phyloP scores from a whole-genome alignment of 1,284 basidiomycete species.

The Xerocomus amazonicus region DNA sequence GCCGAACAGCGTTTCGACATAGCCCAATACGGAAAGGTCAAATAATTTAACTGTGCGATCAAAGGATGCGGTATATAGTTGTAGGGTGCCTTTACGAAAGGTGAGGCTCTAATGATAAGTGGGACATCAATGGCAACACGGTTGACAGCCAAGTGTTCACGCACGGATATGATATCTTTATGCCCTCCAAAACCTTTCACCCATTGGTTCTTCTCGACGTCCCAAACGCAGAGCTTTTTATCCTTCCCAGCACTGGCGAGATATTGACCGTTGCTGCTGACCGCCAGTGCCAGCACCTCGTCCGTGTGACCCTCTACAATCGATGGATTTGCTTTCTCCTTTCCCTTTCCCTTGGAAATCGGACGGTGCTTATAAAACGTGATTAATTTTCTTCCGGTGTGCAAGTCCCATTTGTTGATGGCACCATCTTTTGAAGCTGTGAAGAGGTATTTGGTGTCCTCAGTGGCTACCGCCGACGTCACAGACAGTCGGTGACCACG shows the following conservation, averaged over 20 bases:
- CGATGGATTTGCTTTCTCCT: slow-evolving; percentile 42
- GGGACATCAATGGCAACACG: slow-evolving; percentile 2
- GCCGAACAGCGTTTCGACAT: slow-evolving; percentile 96
- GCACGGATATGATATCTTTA: slow-evolving; percentile 81
- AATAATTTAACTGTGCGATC: slow-evolving; percentile 93
- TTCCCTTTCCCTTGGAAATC: slow-evolving; percentile 37
- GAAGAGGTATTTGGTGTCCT: slow-evolving; percentile 69
- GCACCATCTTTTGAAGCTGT: slow-evolving; percentile 84
- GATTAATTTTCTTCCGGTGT: slow-evolving; percentile 53
- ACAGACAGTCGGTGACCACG: slow-evolving; percentile 75
- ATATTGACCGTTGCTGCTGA: slow-evolving; percentile 83
- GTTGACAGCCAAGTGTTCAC: slow-evolving; percentile 30
- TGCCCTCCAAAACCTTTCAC: slow-evolving; percentile 79
- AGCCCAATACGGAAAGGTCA: slow-evolving; percentile 65
- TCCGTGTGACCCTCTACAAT: slow-evolving; percentile 77
- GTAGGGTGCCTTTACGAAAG: slow-evolving; percentile 82
- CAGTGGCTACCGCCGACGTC: slow-evolving; percentile 71
- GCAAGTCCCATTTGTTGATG: slow-evolving; percentile 79
- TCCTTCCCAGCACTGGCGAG: slow-evolving; percentile 89
- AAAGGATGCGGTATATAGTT: slow-evolving; percentile 85
- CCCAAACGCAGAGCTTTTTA: slow-evolving; percentile 79
- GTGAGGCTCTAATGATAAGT: slow-evolving; percentile 52
- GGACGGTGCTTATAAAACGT: slow-evolving; percentile 60
- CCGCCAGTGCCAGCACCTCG: slow-evolving; percentile 77
- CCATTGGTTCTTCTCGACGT: slow-evolving; percentile 70